Evolutionary conservation across 2,329 filamentous ascomycete genomes (phyloP).

Genomic region (Botrytis medusae): DNA sequence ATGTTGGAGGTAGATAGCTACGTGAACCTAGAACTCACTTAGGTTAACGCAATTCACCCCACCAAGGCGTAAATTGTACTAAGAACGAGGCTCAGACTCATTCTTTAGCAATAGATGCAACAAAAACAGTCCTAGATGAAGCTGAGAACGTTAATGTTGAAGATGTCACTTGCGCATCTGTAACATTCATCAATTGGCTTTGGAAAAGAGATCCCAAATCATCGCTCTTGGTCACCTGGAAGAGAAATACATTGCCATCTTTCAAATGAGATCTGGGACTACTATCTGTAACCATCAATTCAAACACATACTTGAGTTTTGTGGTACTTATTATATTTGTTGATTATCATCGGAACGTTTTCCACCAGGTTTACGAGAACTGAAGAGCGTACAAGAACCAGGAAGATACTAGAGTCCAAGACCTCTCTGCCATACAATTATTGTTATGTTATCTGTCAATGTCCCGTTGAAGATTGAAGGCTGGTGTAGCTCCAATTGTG

Average conservation of each 20-base stretch:
- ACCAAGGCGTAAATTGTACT: too few species aligned
- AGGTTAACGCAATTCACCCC: background rate
- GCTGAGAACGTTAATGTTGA: background rate
- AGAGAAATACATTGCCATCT: background rate
- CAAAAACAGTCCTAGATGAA: too few species aligned
- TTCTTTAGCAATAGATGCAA: background rate
- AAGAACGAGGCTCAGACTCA: background rate
- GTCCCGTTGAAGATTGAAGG: background rate
- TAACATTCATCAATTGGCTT: background rate
- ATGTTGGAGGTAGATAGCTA: background rate
- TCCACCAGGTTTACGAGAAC: background rate
- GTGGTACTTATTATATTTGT: background rate
- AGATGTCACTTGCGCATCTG: background rate
- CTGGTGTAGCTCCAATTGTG: background rate
- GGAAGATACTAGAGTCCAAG: background rate
- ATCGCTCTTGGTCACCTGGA: background rate
- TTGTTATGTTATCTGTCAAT: background rate
- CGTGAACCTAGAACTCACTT: background rate
- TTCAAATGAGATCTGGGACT: background rate
- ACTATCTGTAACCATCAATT: fast-evolving
- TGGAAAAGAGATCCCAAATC: background rate
- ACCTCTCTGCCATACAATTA: background rate
- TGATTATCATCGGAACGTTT: background rate
- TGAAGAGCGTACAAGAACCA: background rate
- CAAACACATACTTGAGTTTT: background rate